These are phyloP conservation scores for Globisporangium radiosum DNA, from an alignment of 352 stramenopile species.

Conservation along the genomic window DNA sequence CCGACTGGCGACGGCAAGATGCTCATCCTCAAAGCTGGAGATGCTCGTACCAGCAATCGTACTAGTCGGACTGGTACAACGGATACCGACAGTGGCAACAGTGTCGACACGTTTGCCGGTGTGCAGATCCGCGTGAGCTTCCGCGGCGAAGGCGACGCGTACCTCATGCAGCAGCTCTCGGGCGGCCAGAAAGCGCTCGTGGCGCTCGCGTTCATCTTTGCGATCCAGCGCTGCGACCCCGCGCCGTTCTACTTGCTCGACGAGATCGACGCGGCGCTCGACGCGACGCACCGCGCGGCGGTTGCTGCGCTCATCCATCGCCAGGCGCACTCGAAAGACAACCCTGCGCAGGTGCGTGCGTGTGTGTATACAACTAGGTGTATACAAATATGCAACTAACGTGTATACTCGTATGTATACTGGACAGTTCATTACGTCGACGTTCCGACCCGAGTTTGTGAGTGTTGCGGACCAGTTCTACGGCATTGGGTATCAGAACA, in stretches of 20 bases:
- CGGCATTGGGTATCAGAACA: slow-evolving; percentile 98
- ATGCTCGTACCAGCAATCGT: background rate
- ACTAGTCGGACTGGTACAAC: slow-evolving; percentile 11
- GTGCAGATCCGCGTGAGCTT: slow-evolving; percentile 99
- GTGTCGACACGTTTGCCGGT: slow-evolving; percentile 93
- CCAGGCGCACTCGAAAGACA: slow-evolving; percentile 93
- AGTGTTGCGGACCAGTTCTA: slow-evolving; percentile 96
- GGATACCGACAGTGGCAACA: slow-evolving; percentile 21
- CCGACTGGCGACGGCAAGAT: slow-evolving; percentile 94
- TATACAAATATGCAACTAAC: too few species aligned
- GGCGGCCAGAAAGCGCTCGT: slow-evolving; percentile 99
- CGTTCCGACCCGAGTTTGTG: slow-evolving; percentile 99
- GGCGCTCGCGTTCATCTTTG: slow-evolving; percentile 99
- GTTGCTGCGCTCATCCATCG: slow-evolving; percentile 96
- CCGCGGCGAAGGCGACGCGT: slow-evolving; percentile 92
- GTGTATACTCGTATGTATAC: background rate
- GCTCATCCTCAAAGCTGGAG: slow-evolving; percentile 91
- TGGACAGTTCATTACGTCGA: slow-evolving; percentile 96
- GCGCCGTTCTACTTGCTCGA: slow-evolving; percentile 99
- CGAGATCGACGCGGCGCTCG: slow-evolving; percentile 99
- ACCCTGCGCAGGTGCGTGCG: slow-evolving; percentile 89
- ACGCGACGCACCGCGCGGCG: slow-evolving; percentile 96
- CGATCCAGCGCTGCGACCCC: slow-evolving; percentile 97
- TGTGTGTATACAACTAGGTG: background rate
- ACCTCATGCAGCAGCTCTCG: slow-evolving; percentile 98